Base-by-base conservation (phyloP, 225 moss, liverwort and hornwort species). In the Bryoerythrophyllum caledonicum region DNA sequence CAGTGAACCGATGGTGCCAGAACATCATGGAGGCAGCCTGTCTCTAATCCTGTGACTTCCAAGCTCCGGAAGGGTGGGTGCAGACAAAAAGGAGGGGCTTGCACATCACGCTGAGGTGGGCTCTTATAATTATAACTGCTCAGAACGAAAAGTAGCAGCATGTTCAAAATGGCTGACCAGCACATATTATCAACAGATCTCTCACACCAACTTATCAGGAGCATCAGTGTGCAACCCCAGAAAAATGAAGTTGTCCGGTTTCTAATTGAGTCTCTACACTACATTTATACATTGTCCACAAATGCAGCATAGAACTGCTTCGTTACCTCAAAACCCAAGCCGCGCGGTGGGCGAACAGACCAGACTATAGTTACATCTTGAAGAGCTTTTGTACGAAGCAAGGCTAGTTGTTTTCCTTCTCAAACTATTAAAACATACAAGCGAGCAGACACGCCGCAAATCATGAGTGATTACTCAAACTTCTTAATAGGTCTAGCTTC, bases 401-500 rank as follows among this genome's bases (percentile, higher is more conserved):
- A 21, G 60, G 71, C 27, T 60, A 44, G 43, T 13, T 12, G 6
- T 44, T 17, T 16, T 49, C 19, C 72, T 46, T 44, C 46, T 60
- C 60, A 46, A 60, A 28, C 72, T 49, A 57, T 37, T 72, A 26
- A 28, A 77, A 62, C 66, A 72, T 80, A 78, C 74, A 72, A 62
- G 74, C 54, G 67, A 60, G 49, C 28, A 76, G 41, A 38, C 28
- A 76, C 57, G 53, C 49, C 58, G 70, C 54, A 28, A 56, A 30
- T 16, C 66, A 32, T 67, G 49, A 11, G 46, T 46, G 19, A 8
- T 76, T 49, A 85, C 1, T 87, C 87, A 16, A 85, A 59, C 60
- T 85, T 87, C 25, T 91, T 93, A 35, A 76, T 41, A 34, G 94
- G 93, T 27, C 88, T 80, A 27, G 91, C 85, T 84, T 91, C 90